Conservation (phyloP, 2,329 filamentous ascomycete genomes). For the Fusarium setosum region DNA sequence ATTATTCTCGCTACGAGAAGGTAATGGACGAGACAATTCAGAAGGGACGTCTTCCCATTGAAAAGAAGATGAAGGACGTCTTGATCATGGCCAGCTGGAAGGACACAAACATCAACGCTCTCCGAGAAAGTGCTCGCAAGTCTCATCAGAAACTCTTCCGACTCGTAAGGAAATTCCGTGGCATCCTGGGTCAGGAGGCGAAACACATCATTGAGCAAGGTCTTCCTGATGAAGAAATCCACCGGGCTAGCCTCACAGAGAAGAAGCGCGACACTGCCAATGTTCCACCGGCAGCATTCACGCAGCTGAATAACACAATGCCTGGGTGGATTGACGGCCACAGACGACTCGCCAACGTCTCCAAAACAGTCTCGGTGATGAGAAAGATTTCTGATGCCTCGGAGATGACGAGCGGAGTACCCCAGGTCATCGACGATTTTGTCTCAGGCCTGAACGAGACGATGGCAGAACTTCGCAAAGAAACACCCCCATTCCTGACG, state of each 20-base stretch:
- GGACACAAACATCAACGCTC: conserved; percentile 91
- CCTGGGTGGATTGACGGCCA: conserved; percentile 59
- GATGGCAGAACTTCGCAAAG: conserved; percentile 80
- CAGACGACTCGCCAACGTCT: conserved; percentile 77
- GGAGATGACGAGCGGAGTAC: conserved; percentile 64
- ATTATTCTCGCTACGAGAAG: conserved; percentile 78
- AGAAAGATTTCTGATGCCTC: conserved; percentile 67
- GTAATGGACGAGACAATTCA: conserved; percentile 73
- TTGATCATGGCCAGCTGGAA: conserved; percentile 96
- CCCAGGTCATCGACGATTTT: conserved; percentile 73
- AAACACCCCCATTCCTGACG: conserved; percentile 83
- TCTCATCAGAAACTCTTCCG: conserved; percentile 95
- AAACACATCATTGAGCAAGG: conserved; percentile 71
- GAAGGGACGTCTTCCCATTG: conserved; percentile 78
- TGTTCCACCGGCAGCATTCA: conserved; percentile 29
- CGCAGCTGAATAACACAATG: conserved; percentile 40
- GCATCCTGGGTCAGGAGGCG: conserved; percentile 80
- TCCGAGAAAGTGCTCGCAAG: conserved; percentile 88
- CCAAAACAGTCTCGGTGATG: conserved; percentile 81
- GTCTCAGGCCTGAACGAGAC: conserved; percentile 74
- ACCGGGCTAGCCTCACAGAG: conserved; percentile 3
- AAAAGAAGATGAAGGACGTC: conserved; percentile 94
- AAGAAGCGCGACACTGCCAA: conserved; percentile 3
- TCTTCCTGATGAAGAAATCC: conserved; percentile 62
- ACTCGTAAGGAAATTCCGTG: conserved; percentile 89